These are phyloP conservation scores for Cladosporium sp. DNA, from an alignment of 2,329 filamentous ascomycete genomes.

Conservation along the genomic window DNA sequence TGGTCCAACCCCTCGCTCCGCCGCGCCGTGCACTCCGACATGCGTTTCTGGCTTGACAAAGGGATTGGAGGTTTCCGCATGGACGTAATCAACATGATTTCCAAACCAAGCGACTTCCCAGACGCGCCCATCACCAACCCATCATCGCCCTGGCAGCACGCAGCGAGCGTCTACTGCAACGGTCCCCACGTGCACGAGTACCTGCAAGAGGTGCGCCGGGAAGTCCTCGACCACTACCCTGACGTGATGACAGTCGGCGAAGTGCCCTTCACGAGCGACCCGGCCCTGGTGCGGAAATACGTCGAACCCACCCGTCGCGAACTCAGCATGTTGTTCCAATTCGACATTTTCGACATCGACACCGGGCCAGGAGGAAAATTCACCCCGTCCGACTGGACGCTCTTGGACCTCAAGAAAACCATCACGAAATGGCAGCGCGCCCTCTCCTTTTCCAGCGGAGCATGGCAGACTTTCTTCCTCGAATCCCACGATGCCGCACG, in stretches of 20 bases:
- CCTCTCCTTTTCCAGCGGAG: constrained; percentile 53
- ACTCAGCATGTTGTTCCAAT: constrained; percentile 68
- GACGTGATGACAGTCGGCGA: constrained; percentile 48
- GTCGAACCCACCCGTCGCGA: constrained; percentile 52
- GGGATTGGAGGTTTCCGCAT: constrained; percentile 53
- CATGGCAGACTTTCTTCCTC: constrained; percentile 59
- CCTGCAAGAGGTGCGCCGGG: constrained; percentile 36
- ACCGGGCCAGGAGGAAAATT: constrained; percentile 37
- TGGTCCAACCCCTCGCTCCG: constrained; percentile 71
- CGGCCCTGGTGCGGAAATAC: constrained; percentile 45
- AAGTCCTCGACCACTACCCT: constrained; percentile 41
- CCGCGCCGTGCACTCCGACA: constrained; percentile 64
- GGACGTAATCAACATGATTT: constrained; percentile 24
- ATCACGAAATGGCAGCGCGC: constrained; percentile 56
- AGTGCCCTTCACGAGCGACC: constrained; percentile 44
- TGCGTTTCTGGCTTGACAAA: constrained; percentile 69
- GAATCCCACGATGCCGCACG: constrained; percentile 63
- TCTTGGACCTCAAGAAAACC: constrained; percentile 43
- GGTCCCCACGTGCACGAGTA: constrained; percentile 44
- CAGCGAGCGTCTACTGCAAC: constrained; percentile 18
- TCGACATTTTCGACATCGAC: constrained; percentile 58
- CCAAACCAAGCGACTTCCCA: constrained; percentile 19
- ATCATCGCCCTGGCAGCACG: constrained; percentile 16
- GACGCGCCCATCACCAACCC: constrained; percentile 16
- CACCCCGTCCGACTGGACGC: constrained; percentile 50